These are phyloP conservation scores for Isabelozyma rhagii DNA, from an alignment of 805 yeast species.

Conservation along the genomic window DNA sequence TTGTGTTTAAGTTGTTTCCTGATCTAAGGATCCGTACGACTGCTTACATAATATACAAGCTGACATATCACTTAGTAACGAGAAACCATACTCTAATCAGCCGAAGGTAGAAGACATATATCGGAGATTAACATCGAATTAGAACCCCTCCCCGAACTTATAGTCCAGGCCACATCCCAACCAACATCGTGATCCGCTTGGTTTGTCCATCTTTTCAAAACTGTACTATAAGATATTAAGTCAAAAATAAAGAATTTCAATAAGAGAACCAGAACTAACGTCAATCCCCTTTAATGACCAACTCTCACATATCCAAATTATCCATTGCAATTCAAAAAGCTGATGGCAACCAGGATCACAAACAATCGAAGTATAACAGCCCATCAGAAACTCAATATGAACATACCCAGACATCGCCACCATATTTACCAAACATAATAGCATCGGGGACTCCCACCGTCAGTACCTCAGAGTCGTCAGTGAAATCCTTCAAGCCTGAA, in stretches of 20 bases:
- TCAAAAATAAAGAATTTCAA: not conserved
- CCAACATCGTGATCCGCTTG: no score
- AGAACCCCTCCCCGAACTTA: no score
- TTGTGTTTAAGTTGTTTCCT: no score
- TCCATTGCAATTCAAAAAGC: conserved; percentile 45
- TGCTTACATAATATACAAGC: no score
- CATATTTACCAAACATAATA: conserved; percentile 18
- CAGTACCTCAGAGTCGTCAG: conserved; percentile 28
- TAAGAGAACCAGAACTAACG: not conserved
- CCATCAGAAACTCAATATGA: conserved; percentile 5
- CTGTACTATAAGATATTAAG: not conserved
- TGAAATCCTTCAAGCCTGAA: conserved; percentile 33
- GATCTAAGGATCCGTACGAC: no score
- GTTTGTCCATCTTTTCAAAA: no score
- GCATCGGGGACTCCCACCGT: conserved; percentile 28
- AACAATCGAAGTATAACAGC: conserved; percentile 6
- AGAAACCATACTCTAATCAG: no score
- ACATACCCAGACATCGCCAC: conserved; percentile 9
- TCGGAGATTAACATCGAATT: no score
- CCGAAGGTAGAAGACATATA: no score
- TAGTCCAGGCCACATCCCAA: no score
- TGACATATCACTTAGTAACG: no score
- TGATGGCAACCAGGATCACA: conserved; percentile 21
- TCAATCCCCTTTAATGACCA: conserved; percentile 11
- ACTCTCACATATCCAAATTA: conserved; percentile 32